Evolutionary conservation across 208 protist species (phyloP).

Genomic region (Herpetomonas tarakana): DNA sequence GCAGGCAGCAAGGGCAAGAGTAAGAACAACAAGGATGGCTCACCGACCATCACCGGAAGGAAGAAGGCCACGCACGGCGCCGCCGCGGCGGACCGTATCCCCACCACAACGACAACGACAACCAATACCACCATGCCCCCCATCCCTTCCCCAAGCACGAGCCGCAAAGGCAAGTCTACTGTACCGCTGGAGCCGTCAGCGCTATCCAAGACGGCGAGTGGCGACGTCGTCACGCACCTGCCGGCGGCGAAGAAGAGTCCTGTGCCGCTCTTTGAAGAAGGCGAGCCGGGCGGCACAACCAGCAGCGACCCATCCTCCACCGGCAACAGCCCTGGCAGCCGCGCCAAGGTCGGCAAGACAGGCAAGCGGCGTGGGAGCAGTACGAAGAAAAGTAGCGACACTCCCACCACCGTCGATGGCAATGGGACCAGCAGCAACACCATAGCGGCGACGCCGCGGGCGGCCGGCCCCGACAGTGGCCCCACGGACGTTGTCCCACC

Average conservation of each 20-base stretch:
- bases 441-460: too few species aligned
- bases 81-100: too few species aligned
- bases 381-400: not conserved
- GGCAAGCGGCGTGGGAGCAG: not conserved
- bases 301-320: constrained; percentile 28
- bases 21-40: too few species aligned
- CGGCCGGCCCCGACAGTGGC: too few species aligned
- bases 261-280: constrained; percentile 6
- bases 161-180: not conserved
- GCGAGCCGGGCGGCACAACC: constrained; percentile 17
- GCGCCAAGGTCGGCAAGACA: not conserved
- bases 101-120: too few species aligned
- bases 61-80: not conserved
- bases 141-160: not conserved
- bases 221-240: constrained; percentile 1
- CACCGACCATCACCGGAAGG: too few species aligned
- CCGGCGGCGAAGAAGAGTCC: not conserved
- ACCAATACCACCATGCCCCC: not conserved
- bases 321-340: constrained; percentile 8
- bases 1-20: too few species aligned
- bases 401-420: too few species aligned
- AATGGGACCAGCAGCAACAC: not conserved
- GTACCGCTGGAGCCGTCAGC: constrained; percentile 19
- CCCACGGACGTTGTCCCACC: not conserved
- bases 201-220: constrained; percentile 5